A percentile compares a stretch with the other conserved stretches of the same genome.
These are phyloP conservation scores for Plasmodium fragile DNA, from an alignment of 169 alveolate species.

Conservation along the genomic window DNA sequence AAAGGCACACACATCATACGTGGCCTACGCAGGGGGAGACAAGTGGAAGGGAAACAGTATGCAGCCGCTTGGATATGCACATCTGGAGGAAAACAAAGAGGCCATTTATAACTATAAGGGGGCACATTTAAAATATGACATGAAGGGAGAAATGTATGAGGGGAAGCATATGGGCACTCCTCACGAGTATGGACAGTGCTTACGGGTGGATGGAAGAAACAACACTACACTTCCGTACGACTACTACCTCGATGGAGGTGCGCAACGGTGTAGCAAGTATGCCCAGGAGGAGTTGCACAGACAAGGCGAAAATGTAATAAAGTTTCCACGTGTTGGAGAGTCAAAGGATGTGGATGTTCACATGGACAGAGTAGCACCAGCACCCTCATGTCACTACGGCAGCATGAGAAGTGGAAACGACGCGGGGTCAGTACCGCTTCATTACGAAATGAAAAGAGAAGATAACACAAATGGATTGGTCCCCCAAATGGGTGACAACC, in stretches of 20 bases:
- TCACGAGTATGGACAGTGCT: not conserved
- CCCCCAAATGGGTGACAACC: not conserved
- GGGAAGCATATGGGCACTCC: not conserved
- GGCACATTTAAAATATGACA: not conserved
- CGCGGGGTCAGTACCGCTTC: not conserved
- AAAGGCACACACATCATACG: not conserved
- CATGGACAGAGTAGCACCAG: not conserved
- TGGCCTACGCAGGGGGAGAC: not conserved
- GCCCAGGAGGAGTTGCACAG: not conserved
- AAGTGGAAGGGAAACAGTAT: not conserved
- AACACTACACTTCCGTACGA: not conserved
- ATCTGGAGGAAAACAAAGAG: not conserved
- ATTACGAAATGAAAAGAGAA: not conserved
- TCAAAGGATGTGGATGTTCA: not conserved
- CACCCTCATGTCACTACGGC: not conserved
- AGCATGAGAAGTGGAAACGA: not conserved
- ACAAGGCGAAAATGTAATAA: not conserved
- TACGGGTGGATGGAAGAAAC: not conserved
- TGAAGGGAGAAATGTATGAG: not conserved
- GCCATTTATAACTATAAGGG: not conserved
- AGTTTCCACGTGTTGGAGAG: not conserved
- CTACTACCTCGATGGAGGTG: not conserved
- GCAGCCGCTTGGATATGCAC: not conserved
- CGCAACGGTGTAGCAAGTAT: not conserved
- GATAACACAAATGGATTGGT: not conserved